Base-by-base conservation (phyloP, 2,329 filamentous ascomycete genomes). In the Bipolaris cookei region DNA sequence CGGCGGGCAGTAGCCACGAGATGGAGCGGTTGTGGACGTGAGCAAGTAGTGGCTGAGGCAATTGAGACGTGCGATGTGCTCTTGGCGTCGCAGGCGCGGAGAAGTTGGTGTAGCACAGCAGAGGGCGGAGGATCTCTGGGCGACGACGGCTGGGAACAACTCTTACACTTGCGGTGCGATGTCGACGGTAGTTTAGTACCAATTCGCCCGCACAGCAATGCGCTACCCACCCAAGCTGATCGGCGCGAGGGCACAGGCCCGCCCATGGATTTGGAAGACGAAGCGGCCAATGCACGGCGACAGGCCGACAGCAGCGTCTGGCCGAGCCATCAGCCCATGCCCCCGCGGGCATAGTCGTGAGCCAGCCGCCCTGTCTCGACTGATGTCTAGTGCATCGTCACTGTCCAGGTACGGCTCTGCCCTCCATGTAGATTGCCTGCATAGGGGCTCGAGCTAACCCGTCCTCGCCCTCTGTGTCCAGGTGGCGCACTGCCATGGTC, bases 21-120 rank as follows among this genome's bases (percentile, higher is more conserved):
- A 43, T 39, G 20, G 20, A 25, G 53, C n/a, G 38, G 44, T 23
- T 48, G 42, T 47, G 53, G 35, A 16, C 18, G 25, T 54, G 20
- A 39, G 39, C 39, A 39, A 54, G 44, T 42, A 39, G 51, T 34
- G 39, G 51, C 51, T 53, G 56, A 55, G 38, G 54, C 56, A 63
- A 65, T 70, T 69, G 67, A 71, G 68, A 71, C 71, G 57, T 49
- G 43, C 61, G 56, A 54, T 70, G 64, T 58, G 63, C 69, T 67
- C 48, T 62, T 63, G 58, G 59, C 58, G 70, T 73, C 70, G 65
- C 70, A 73, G 45, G 45, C 45, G 45, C 37, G 20, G 45, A 47
- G 67, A 57, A 64, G 38, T 25, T 60, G 58, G 53, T 56, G 62
- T 53, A 61, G 59, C 32, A 64, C 56, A 50, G 43, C 56, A 38